Base-by-base conservation (phyloP, 805 yeast genomes). In the Yamadazyma scolyti region DNA sequence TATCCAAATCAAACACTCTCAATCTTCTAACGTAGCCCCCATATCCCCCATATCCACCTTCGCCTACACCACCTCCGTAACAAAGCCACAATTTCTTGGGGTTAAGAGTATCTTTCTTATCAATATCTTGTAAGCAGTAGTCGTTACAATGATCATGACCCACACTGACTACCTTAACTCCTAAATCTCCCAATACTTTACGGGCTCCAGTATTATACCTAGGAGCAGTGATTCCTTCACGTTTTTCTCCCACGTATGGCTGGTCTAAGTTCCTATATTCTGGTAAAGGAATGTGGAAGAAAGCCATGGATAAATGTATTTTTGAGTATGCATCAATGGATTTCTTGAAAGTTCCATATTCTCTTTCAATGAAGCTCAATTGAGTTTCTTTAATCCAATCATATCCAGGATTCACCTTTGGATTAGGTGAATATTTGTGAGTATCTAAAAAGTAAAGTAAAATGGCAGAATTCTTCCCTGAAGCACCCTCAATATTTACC, bases 121-220 rank as follows among this genome's bases (percentile, higher is more conserved):
- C 34, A 14, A 63, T 54, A 42, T 83, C 82, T 30, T 68, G 57
- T 37, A 85, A 58, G 57, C 98, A 93, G 53, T 74, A 93, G 50
- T 93, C 97, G 56, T 93, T 93, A 46, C 87, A 84, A 54, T 93
- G 98, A 50, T 93, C 98, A 54, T 93, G 98, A 0, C 98, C 98
- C 10, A 85, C 95, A 33, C 82, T 68, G 0, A 79, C 75, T 0
- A 85, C 86, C 18, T 73, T 62, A 1, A 93, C 88, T 0, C 90
- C 94, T 6, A 84, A 40, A n/a, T 71, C 60, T 5, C 69, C 68
- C 16, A 93, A 60, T 0, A 73, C 58, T 6, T 69, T 58, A 31
- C 87, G 63, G 30, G 82, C 82, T 6, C 83, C 82, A 0, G 87
- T 63, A 50, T 89, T 81, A 50, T 73, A 68, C 18, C 52, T 63